Evolutionary conservation across 352 stramenopile species (phyloP), one percentile per base, ranked within the genome.

Genomic region (Lagenidium sp.): DNA sequence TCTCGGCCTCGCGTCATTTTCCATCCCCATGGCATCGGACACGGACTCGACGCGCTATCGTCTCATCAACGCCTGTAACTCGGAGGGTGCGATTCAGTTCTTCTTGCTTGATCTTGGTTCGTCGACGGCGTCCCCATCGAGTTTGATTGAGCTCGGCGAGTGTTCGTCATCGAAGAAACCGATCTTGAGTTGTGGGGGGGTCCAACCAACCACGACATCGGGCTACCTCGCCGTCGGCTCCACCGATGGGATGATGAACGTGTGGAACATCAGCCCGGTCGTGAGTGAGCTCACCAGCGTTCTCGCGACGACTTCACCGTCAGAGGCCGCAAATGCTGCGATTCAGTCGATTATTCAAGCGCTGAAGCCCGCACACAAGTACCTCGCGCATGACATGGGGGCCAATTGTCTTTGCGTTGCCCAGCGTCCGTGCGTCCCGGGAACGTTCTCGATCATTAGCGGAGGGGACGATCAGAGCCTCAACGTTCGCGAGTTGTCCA

Each of bases 321-420:
- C 30, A 6, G 31, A 38, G 12, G 15, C 4, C 12, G 24, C 51
- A n/a, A 6, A 23, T 12, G n/a, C n/a, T n/a, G n/a, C n/a, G n/a
- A n/a, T n/a, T n/a, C n/a, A n/a, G n/a, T 30, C 20, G 6, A 22
- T 44, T 20, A 46, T 84, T 22, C 10, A 64, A 21, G 41, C 43
- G 23, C 10, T 82, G 23, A 44, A 64, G 22, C 76, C 71, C 6
- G 62, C 46, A 41, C 62, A 57, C 22, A 69, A 55, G 38, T 93
- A 91, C 49, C 43, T 85, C 23, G 82, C 74, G 0, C 82, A 94
- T 36, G 80, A 91, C 49, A 91, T 94, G 77, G 82, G 82, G 32
- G 57, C 64, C 23, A 94, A 94, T 49, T 69, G 60, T 52, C 42
- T 74, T 38, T 88, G 71, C 50, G 53, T 90, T 28, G 43, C 62